Percentiles rank a stretch among this genome's conserved stretches.
Conservation (phyloP, 495 filamentous ascomycete genomes). For the Lasiosphaeria miniovina region DNA sequence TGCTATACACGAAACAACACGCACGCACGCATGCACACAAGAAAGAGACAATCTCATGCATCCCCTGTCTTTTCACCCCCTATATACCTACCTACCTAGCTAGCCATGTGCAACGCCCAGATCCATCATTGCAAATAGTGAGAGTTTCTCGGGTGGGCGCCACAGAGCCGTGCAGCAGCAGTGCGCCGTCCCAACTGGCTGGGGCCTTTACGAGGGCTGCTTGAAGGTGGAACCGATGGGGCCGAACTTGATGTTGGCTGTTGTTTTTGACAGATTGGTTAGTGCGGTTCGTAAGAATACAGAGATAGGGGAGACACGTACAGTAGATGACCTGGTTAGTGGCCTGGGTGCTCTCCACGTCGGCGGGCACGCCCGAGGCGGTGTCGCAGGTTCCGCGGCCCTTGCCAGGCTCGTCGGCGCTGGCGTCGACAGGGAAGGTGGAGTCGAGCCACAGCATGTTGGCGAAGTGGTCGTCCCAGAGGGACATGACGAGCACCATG, state of each 20-base stretch:
- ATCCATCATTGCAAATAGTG: no score
- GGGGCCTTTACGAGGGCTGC: not conserved
- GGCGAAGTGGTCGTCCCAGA: conserved; percentile 72
- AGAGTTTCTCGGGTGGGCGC: no score
- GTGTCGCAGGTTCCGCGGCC: conserved; percentile 64
- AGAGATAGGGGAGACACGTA: conserved; percentile 9
- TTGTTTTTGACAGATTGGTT: not conserved
- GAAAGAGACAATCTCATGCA: no score
- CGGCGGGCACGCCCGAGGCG: conserved; percentile 54
- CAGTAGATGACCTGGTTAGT: conserved; percentile 47
- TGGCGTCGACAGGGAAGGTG: conserved; percentile 57
- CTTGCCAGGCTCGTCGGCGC: conserved; percentile 51
- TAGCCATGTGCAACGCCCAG: no score
- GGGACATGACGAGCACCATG: conserved; percentile 69
- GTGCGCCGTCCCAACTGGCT: no score
- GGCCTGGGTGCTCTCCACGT: conserved; percentile 51
- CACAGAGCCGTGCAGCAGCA: no score
- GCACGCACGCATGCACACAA: no score
- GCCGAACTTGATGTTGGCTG: conserved; percentile 65
- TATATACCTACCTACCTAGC: no score
- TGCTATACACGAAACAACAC: no score
- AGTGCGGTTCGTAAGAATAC: not conserved
- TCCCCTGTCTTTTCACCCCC: no score
- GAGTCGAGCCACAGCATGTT: conserved; percentile 83
- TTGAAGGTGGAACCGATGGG: conserved; percentile 61